Evolutionary conservation across 1,284 basidiomycete genomes (phyloP).

Genomic region (Tilletia setariae): DNA sequence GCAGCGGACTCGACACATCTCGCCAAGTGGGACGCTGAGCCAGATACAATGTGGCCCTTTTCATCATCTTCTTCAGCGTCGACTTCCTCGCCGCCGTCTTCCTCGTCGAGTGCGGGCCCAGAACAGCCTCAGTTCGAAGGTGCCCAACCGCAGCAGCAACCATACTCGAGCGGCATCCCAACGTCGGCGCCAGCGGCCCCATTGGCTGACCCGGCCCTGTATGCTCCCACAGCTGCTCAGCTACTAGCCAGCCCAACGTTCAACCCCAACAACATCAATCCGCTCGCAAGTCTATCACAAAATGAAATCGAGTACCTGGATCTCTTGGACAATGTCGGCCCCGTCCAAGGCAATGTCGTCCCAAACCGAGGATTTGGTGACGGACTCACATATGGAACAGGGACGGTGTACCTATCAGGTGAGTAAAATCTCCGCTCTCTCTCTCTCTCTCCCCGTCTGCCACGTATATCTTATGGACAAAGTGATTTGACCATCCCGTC

Average conservation of each 20-base stretch:
- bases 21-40: too few relatives aligned
- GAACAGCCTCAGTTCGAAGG: background rate
- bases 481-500: slow-evolving; percentile 57
- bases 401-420: slow-evolving; percentile 97
- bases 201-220: slow-evolving; percentile 85
- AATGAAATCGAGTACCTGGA: slow-evolving; percentile 54
- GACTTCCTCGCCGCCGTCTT: too few relatives aligned
- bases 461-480: background rate
- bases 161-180: slow-evolving; percentile 20
- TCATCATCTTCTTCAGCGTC: slow-evolving; percentile 4
- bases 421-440: slow-evolving; percentile 59
- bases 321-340: slow-evolving; percentile 48
- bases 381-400: slow-evolving; percentile 98
- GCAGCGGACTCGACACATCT: too few relatives aligned
- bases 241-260: slow-evolving; percentile 77
- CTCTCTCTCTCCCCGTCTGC: too few relatives aligned
- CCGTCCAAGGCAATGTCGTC: slow-evolving; percentile 49
- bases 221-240: slow-evolving; percentile 87
- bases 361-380: slow-evolving; percentile 87
- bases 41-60: slow-evolving; percentile 12
- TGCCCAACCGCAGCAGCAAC: slow-evolving; percentile 28
- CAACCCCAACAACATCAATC: slow-evolving; percentile 76
- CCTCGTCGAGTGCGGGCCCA: background rate
- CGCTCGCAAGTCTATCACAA: slow-evolving; percentile 45
- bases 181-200: slow-evolving; percentile 61